phyloP scores from a whole-genome alignment of 768 basidiomycete species.

The Cyclocybe cylindracea region DNA sequence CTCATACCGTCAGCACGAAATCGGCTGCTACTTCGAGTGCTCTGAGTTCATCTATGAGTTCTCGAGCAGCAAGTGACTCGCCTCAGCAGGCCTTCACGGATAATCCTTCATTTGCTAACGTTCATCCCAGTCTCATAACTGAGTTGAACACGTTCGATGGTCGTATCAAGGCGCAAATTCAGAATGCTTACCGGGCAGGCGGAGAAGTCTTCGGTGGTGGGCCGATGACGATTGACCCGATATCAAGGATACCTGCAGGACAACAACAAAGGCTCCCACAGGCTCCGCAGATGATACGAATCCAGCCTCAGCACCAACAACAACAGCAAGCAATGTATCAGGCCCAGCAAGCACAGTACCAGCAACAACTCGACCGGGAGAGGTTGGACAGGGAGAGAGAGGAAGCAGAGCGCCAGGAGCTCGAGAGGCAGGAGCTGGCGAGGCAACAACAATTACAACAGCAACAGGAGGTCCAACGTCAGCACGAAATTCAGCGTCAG shows the following conservation, averaged over 20 bases:
- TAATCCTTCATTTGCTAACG: conserved; percentile 44
- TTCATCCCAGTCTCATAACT: conserved; percentile 57
- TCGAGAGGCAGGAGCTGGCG: conserved; percentile 18
- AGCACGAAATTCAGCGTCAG: conserved; percentile 15
- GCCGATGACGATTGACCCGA: conserved; percentile 26
- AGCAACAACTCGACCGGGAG: conserved; percentile 30
- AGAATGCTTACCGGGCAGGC: conserved; percentile 42
- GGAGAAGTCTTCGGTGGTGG: conserved; percentile 34
- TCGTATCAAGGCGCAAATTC: conserved; percentile 50
- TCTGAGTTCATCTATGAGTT: conserved; percentile 19
- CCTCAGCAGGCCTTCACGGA: conserved; percentile 31
- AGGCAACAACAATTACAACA: conserved; percentile 19
- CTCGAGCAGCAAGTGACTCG: conserved; percentile 30
- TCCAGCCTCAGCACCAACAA: conserved; percentile 21
- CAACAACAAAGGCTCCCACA: conserved; percentile 12
- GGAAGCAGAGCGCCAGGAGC: conserved; percentile 13
- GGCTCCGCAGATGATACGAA: conserved; percentile 17
- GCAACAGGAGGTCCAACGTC: conserved; percentile 15
- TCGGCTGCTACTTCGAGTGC: conserved; percentile 7
- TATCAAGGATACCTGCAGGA: conserved; percentile 2
- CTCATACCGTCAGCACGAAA: conserved; percentile 60
- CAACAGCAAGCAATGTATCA: conserved; percentile 27
- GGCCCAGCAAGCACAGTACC: conserved; percentile 21
- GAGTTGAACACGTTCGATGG: conserved; percentile 61
- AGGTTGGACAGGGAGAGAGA: conserved; percentile 22